These are phyloP conservation scores for Datisca glomerata DNA, from an alignment of 306 rosid species.

Conservation along the genomic window DNA sequence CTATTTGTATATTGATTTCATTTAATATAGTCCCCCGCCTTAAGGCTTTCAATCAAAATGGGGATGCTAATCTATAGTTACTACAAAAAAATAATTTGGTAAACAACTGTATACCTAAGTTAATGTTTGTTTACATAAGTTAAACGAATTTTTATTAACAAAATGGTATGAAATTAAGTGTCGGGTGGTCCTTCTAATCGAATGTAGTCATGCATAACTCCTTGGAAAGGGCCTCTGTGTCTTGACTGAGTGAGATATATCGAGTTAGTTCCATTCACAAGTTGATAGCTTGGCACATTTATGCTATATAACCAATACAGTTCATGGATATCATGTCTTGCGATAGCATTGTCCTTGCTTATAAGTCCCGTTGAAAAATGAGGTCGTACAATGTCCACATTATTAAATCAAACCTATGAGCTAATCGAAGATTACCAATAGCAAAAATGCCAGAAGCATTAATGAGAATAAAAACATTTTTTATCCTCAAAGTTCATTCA, in stretches of 20 bases:
- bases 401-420: constrained; percentile 54
- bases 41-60: too few species aligned
- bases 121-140: too few species aligned
- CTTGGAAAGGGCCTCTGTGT: constrained; percentile 17
- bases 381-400: background rate
- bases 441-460: background rate
- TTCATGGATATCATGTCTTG: constrained; percentile 84
- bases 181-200: constrained; percentile 61
- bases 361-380: constrained; percentile 27
- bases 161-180: constrained; percentile 3
- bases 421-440: background rate
- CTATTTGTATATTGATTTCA: too few species aligned
- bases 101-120: too few species aligned
- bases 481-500: too few species aligned
- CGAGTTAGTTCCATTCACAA: constrained; percentile 34
- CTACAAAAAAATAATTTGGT: too few species aligned
- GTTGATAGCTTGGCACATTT: constrained; percentile 15
- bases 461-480: too few species aligned
- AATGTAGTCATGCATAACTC: constrained; percentile 73
- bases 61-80: too few species aligned
- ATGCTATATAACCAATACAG: constrained; percentile 32
- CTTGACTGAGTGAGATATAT: constrained; percentile 47
- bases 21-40: too few species aligned
- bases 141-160: too few species aligned
- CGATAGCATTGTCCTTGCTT: constrained; percentile 56